Base-by-base conservation (phyloP, 345 rosid species). In the Hirschfeldia incana region DNA sequence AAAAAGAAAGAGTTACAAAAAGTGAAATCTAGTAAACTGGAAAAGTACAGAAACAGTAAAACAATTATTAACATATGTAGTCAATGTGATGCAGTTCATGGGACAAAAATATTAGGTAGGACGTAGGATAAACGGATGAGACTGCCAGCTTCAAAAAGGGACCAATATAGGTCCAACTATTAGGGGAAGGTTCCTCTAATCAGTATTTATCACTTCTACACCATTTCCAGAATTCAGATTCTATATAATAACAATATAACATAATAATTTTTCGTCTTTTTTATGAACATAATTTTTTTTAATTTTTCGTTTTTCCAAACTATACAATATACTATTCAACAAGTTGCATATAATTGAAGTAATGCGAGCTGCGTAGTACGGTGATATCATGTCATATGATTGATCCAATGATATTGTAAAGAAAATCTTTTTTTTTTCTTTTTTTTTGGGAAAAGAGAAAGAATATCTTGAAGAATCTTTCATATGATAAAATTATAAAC, bases 71-170 rank as follows among this genome's bases (percentile, higher is more conserved):
- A 51, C n/a, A 9, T 49, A n/a, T 49, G 7, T n/a, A 15, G 5
- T 15, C 8, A 51, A 51, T 51, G 57, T n/a, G 57, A 51, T 51
- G 57, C 17, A 15, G 7, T 75, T 57, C 68, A 70, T 65, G 76
- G 42, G 76, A 70, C 76, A 80, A 57, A 75, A 76, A 44, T 59
- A 75, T 75, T 75, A 65, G 83, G 80, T 75, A 80, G 53, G 66
- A 8, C 67, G 76, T 32, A 74, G 58, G 79, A 80, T 75, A 80
- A 75, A 70, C 33, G 58, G 80, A 65, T 80, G 83, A 80, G 83
- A 80, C 28, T 17, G 83, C 76, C 83, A 80, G 69, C 83, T 75
- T 80, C 70, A 70, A 74, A 33, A 69, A 55, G 5, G 57, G 60
- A 21, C 70, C 71, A 64, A 74, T 46, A 55, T 28, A 16, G n/a